Conservation (phyloP, 305 asterid genomes). For the Fraxinus nigra region DNA sequence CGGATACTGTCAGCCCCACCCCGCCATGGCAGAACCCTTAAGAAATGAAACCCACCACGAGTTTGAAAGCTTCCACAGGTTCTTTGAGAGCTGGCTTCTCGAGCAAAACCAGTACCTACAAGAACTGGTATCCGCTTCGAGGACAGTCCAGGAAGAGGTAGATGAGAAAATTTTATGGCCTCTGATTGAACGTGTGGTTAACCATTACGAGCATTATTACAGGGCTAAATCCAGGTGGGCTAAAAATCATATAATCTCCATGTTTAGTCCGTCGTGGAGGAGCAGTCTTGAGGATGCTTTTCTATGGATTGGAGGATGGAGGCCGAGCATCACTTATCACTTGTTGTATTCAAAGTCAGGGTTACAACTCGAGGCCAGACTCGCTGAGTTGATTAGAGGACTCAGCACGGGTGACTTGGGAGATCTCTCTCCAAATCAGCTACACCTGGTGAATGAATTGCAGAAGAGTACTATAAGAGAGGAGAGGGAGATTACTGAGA, state of each 20-base stretch:
- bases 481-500: slow-evolving; percentile 53
- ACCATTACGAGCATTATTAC: slow-evolving; percentile 62
- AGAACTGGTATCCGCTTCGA: slow-evolving; percentile 39
- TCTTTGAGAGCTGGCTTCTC: slow-evolving; percentile 48
- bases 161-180: slow-evolving; percentile 8
- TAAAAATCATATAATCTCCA: slow-evolving; percentile 27
- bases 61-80: slow-evolving; percentile 25
- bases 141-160: not conserved
- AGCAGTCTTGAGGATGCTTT: slow-evolving; percentile 70
- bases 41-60: not conserved
- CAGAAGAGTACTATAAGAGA: slow-evolving; percentile 44
- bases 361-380: slow-evolving; percentile 48
- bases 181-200: slow-evolving; percentile 34
- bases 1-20: not conserved
- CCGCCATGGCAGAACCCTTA: not conserved
- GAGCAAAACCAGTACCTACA: slow-evolving; percentile 48
- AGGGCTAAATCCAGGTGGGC: slow-evolving; percentile 39
- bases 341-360: slow-evolving; percentile 68
- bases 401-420: slow-evolving; percentile 35
- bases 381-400: slow-evolving; percentile 44
- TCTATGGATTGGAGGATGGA: slow-evolving; percentile 77
- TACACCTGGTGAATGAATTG: slow-evolving; percentile 35
- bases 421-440: slow-evolving; percentile 38
- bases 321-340: slow-evolving; percentile 74
- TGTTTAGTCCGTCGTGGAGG: slow-evolving; percentile 60